A percentile compares a stretch with the other conserved stretches of the same genome.
phyloP scores from a whole-genome alignment of 164 flowering plant genomes.

The Tinospora cordifolia region DNA sequence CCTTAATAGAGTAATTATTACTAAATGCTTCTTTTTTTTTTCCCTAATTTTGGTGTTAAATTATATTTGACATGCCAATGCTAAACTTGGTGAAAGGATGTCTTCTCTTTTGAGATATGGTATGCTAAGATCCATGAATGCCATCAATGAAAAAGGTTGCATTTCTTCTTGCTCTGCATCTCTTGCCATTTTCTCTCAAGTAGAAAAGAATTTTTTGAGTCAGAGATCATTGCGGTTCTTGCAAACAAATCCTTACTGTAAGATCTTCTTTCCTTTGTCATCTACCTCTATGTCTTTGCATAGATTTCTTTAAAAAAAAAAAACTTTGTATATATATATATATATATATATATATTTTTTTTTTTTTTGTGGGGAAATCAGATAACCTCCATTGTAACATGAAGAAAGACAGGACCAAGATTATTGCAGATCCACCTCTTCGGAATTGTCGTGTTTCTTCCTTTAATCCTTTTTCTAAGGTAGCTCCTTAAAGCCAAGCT shows the following conservation, averaged over 20 bases:
- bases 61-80: background rate
- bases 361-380: slow-evolving; percentile 3
- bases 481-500: background rate
- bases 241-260: background rate
- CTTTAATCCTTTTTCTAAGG: slow-evolving; percentile 7
- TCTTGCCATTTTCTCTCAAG: slow-evolving; percentile 2
- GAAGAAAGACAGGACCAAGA: background rate
- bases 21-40: background rate
- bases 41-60: background rate
- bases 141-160: background rate
- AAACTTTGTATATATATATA: background rate
- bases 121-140: background rate
- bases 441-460: background rate
- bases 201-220: slow-evolving; percentile 6
- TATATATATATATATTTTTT: too few species aligned
- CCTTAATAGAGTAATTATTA: background rate
- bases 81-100: slow-evolving; percentile 1
- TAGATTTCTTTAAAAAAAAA: background rate
- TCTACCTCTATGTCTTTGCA: background rate
- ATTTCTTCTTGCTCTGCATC: background rate
- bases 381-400: background rate
- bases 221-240: slow-evolving; percentile 1
- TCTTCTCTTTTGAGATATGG: background rate
- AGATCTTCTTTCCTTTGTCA: background rate
- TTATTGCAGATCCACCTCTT: background rate